These are phyloP conservation scores for Hibiscus trionum DNA, from an alignment of 345 rosid species.

Conservation along the genomic window DNA sequence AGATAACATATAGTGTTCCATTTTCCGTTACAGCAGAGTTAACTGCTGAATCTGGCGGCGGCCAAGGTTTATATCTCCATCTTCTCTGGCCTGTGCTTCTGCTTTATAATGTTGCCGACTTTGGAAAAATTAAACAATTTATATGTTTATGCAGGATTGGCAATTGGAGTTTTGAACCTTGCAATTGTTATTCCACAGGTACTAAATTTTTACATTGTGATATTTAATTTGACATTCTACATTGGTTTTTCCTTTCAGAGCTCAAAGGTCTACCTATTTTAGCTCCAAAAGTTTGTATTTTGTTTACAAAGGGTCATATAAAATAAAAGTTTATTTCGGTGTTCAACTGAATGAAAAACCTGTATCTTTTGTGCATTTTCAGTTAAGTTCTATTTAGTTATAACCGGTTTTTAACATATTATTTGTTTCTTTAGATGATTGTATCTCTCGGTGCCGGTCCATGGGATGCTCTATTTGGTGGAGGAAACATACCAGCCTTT, in stretches of 20 bases:
- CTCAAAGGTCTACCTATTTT: neutral
- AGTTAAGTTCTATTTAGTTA: neutral
- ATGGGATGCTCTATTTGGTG: slow-evolving; percentile 94
- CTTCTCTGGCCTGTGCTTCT: slow-evolving; percentile 4
- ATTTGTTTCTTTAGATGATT: slow-evolving; percentile 50
- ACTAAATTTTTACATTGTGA: slow-evolving; percentile 6
- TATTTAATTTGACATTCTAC: neutral
- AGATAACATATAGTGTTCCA: slow-evolving; percentile 92
- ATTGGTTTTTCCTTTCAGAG: neutral
- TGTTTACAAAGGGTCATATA: too few species aligned
- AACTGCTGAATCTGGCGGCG: slow-evolving; percentile 92
- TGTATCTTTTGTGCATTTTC: too few species aligned
- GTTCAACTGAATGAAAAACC: too few species aligned
- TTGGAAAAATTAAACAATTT: neutral
- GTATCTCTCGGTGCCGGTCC: slow-evolving; percentile 93
- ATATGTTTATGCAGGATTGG: slow-evolving; percentile 56
- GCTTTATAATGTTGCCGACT: neutral
- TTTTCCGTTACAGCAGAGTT: slow-evolving; percentile 90
- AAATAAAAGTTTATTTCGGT: too few species aligned
- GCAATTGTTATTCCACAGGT: slow-evolving; percentile 93
- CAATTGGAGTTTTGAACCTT: slow-evolving; percentile 92
- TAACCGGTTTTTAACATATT: slow-evolving; percentile 9
- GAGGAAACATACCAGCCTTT: slow-evolving; percentile 94
- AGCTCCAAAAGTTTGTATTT: too few species aligned
- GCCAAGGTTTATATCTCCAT: slow-evolving; percentile 57